Percentiles rank a stretch among this genome's conserved stretches.
phyloP scores from a whole-genome alignment of 2,329 filamentous ascomycete species.

The Penicillium paneum region DNA sequence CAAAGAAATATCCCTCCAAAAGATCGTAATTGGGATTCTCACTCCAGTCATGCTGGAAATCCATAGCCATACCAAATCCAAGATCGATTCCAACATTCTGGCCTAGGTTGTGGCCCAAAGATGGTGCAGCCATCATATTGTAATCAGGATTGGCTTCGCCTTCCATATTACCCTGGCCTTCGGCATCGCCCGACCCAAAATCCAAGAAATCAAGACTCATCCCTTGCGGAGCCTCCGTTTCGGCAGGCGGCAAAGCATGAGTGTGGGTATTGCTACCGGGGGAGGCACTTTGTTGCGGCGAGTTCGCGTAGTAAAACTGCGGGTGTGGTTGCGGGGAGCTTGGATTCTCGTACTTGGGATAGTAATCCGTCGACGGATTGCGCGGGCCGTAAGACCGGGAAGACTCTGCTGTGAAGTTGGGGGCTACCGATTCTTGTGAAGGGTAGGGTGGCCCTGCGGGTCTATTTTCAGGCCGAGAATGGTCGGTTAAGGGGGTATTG shows the following conservation, averaged over 20 bases:
- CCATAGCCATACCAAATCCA: constrained; percentile 46
- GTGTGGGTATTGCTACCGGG: constrained; percentile 28
- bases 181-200: constrained; percentile 42
- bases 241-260: constrained; percentile 21
- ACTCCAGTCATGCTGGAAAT: constrained; percentile 49
- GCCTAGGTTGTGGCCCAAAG: constrained; percentile 28
- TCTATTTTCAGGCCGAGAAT: constrained; percentile 31
- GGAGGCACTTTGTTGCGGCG: constrained; percentile 35
- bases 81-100: constrained; percentile 46
- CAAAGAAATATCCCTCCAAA: constrained; percentile 57
- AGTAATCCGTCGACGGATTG: constrained; percentile 34
- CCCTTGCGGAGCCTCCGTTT: constrained; percentile 28
- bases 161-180: constrained; percentile 24
- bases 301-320: constrained; percentile 34
- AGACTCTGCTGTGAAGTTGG: constrained; percentile 23
- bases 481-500: constrained; percentile 36
- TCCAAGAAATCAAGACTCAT: constrained; percentile 56
- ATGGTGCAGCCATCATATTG: constrained; percentile 29
- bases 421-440: constrained; percentile 24
- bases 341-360: constrained; percentile 36
- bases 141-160: constrained; percentile 32
- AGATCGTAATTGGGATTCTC: constrained; percentile 50
- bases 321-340: constrained; percentile 33
- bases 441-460: constrained; percentile 27
- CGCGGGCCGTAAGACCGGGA: constrained; percentile 25